phyloP scores from a whole-genome alignment of 208 protist species.

The Herpetomonas samuelpessoai region DNA sequence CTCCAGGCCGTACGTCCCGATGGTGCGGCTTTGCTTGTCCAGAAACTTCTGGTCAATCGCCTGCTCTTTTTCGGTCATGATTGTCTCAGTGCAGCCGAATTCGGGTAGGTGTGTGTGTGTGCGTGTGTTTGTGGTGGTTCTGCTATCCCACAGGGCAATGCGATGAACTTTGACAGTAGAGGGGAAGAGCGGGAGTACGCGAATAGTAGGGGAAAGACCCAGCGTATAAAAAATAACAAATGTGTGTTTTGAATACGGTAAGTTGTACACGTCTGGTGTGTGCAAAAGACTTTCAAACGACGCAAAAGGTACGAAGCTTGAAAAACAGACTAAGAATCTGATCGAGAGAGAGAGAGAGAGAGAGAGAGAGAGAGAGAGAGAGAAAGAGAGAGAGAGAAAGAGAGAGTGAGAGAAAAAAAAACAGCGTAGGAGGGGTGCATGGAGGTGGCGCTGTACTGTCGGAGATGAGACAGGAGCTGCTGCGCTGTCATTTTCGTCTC shows the following conservation, averaged over 20 bases:
- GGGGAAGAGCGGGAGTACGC: no score
- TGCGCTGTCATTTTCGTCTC: no score
- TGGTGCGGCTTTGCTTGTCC: slow-evolving; percentile 91
- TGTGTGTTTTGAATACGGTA: background rate
- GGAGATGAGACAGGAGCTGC: no score
- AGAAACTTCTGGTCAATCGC: slow-evolving; percentile 81
- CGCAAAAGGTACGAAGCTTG: background rate
- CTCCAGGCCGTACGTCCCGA: slow-evolving; percentile 91
- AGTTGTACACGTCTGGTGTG: background rate
- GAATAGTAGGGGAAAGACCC: background rate
- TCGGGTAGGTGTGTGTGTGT: background rate
- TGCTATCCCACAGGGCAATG: no score
- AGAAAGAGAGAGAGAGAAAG: slow-evolving; percentile 1
- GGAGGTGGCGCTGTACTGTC: no score
- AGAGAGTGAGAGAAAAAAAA: background rate
- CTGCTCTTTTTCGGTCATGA: slow-evolving; percentile 14
- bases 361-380: background rate
- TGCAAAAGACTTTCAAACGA: background rate
- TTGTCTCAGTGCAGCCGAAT: no score
- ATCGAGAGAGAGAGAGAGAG: background rate
- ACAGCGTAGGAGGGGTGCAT: slow-evolving; percentile 3
- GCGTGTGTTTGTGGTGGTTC: no score
- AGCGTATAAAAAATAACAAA: background rate
- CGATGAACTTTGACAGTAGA: no score
- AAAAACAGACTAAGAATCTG: background rate